A percentile compares a stretch with the other conserved stretches of the same genome.
phyloP scores from a whole-genome alignment of 1,284 basidiomycete species.

The Inonotus hispidus region DNA sequence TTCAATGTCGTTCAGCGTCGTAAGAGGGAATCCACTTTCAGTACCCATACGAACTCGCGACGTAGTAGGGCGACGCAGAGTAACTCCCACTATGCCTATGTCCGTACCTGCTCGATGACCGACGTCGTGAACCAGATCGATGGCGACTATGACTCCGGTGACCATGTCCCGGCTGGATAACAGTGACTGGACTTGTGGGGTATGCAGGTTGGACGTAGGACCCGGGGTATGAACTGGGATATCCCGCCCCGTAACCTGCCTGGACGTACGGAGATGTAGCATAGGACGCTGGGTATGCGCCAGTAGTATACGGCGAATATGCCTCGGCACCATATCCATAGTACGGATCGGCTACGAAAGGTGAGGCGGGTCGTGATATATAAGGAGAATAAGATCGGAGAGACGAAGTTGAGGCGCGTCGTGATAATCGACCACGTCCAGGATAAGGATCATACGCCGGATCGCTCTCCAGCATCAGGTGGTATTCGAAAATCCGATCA shows the following conservation, averaged over 20 bases:
- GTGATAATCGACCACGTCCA: slow-evolving; percentile 9
- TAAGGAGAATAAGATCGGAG: slow-evolving; percentile 2
- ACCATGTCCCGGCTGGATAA: slow-evolving; percentile 2
- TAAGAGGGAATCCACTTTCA: neutral
- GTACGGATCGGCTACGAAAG: neutral
- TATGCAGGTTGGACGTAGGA: neutral
- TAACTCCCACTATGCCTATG: slow-evolving; percentile 9
- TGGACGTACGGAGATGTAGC: neutral
- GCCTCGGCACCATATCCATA: neutral
- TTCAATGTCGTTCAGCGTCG: no score
- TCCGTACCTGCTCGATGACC: neutral
- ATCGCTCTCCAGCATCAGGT: slow-evolving; percentile 4
- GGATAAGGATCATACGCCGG: slow-evolving; percentile 3
- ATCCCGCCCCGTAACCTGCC: neutral
- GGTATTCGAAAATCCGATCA: slow-evolving; percentile 42
- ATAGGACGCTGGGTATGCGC: slow-evolving; percentile 1
- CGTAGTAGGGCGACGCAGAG: neutral
- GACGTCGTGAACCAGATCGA: slow-evolving; percentile 11
- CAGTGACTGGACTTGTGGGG: slow-evolving; percentile 7
- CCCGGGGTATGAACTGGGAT: neutral
- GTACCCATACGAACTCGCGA: neutral
- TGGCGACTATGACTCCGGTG: slow-evolving; percentile 8
- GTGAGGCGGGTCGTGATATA: neutral
- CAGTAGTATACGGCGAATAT: neutral
- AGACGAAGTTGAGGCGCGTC: slow-evolving; percentile 10